Conservation (phyloP, 192 early-diverging fungal species). For the Pilobolus umbonatus region DNA sequence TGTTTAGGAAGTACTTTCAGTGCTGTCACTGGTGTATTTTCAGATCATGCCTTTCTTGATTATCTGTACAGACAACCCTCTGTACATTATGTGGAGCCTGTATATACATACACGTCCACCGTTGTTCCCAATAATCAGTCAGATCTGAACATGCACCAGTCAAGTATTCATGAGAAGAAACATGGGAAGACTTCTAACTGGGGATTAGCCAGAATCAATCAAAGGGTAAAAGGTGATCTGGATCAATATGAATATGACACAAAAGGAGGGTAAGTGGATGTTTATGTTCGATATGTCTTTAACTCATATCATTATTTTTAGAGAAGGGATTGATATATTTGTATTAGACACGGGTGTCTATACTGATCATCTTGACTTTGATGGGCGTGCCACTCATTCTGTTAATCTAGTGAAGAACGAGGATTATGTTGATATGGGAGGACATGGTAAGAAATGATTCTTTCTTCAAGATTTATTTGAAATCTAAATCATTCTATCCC, state of each 20-base stretch:
- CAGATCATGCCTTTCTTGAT: conserved; percentile 15
- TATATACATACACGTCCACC: conserved; percentile 16
- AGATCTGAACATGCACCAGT: background rate
- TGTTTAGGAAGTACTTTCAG: conserved; percentile 5
- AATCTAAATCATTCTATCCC: too few species aligned
- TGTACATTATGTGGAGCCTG: conserved; percentile 27
- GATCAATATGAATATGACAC: conserved; percentile 53
- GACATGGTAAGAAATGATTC: conserved; percentile 35
- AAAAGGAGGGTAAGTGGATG: conserved; percentile 44
- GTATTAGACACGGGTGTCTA: conserved; percentile 61
- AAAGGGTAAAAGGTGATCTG: conserved; percentile 32
- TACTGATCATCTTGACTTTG: conserved; percentile 45
- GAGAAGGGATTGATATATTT: conserved; percentile 52
- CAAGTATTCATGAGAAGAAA: background rate
- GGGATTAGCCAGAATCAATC: conserved; percentile 45
- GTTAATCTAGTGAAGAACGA: conserved; percentile 36
- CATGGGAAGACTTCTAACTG: conserved; percentile 28
- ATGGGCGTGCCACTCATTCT: conserved; percentile 36
- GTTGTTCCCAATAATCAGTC: background rate
- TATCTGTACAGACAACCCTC: conserved; percentile 6
- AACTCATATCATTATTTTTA: conserved; percentile 1
- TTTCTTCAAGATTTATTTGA: conserved; percentile 1
- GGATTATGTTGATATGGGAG: conserved; percentile 33
- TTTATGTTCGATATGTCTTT: conserved; percentile 3
- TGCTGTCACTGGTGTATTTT: conserved; percentile 26